Percentiles rank a stretch among this genome's conserved stretches.
Conservation (phyloP, 2,329 filamentous ascomycete genomes). For the Phoma herbarum region DNA sequence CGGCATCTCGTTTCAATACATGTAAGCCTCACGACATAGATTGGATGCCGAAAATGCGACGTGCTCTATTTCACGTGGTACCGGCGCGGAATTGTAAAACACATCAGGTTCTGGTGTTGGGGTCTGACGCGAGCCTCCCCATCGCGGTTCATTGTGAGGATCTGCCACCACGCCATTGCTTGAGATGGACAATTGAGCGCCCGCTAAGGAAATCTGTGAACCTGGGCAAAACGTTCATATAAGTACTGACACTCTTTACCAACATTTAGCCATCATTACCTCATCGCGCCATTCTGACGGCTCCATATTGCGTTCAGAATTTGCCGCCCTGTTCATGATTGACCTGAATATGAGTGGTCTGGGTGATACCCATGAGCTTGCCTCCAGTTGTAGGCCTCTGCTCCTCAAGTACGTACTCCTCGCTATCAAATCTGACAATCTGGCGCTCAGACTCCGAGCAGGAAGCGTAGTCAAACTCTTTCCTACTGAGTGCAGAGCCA, state of each 20-base stretch:
- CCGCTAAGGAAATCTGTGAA: neutral
- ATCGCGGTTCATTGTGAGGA: neutral
- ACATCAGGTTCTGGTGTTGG: too few species aligned
- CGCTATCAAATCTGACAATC: neutral
- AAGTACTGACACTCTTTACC: neutral
- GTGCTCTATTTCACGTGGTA: too few species aligned
- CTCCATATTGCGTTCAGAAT: neutral
- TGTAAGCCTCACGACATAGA: too few species aligned
- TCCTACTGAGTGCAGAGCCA: neutral
- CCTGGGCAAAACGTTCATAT: neutral
- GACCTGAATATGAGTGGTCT: neutral
- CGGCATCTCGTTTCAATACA: too few species aligned
- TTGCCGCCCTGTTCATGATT: neutral
- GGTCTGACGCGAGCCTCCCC: too few species aligned
- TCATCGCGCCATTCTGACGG: neutral
- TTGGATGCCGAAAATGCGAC: too few species aligned
- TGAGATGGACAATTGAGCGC: neutral
- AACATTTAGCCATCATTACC: neutral
- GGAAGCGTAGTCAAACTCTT: neutral
- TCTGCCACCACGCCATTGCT: neutral
- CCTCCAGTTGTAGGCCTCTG: neutral
- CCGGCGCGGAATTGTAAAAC: too few species aligned
- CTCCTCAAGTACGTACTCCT: neutral
- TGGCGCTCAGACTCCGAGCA: neutral
- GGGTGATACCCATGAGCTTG: neutral